These are phyloP conservation scores for Grammothele lineata DNA, from an alignment of 768 basidiomycete genomes.

Conservation along the genomic window DNA sequence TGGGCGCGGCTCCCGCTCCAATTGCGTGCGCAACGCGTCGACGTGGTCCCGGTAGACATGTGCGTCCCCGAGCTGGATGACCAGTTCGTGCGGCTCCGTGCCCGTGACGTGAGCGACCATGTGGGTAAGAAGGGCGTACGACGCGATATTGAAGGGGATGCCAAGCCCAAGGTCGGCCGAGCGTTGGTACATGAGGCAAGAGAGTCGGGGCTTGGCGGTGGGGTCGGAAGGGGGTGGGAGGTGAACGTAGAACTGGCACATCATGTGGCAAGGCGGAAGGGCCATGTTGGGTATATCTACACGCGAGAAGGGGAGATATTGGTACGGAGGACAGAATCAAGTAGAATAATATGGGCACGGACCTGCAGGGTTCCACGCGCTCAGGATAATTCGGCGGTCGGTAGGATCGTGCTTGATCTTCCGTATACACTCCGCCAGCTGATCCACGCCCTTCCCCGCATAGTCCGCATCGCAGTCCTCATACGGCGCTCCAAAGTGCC, in stretches of 20 bases:
- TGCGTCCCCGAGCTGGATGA: slow-evolving; percentile 96
- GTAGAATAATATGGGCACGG: slow-evolving; percentile 18
- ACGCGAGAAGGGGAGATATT: background rate
- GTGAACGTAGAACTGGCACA: slow-evolving; percentile 98
- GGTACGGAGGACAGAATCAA: background rate
- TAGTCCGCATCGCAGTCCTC: slow-evolving; percentile 72
- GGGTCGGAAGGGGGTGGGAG: slow-evolving; percentile 57
- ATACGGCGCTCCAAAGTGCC: slow-evolving; percentile 89
- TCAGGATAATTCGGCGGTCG: slow-evolving; percentile 89
- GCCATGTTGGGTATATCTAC: slow-evolving; percentile 93
- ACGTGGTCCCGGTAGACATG: slow-evolving; percentile 95
- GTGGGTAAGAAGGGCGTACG: slow-evolving; percentile 94
- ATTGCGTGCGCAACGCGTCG: slow-evolving; percentile 77
- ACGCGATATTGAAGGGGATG: slow-evolving; percentile 99
- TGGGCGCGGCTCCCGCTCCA: slow-evolving; percentile 68
- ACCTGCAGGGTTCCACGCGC: slow-evolving; percentile 99
- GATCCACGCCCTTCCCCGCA: slow-evolving; percentile 84
- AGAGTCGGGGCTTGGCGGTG: slow-evolving; percentile 60
- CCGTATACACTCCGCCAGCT: slow-evolving; percentile 80
- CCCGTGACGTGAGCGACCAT: slow-evolving; percentile 94
- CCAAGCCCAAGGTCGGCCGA: slow-evolving; percentile 97
- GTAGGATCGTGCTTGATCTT: slow-evolving; percentile 94
- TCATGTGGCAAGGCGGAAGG: slow-evolving; percentile 96
- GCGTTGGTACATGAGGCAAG: slow-evolving; percentile 96
- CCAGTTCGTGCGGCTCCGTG: slow-evolving; percentile 82